A percentile compares a stretch with the other conserved stretches of the same genome.
Evolutionary conservation across 805 yeast genomes (phyloP).

Genomic region (Teunomyces barrocoloradensis): DNA sequence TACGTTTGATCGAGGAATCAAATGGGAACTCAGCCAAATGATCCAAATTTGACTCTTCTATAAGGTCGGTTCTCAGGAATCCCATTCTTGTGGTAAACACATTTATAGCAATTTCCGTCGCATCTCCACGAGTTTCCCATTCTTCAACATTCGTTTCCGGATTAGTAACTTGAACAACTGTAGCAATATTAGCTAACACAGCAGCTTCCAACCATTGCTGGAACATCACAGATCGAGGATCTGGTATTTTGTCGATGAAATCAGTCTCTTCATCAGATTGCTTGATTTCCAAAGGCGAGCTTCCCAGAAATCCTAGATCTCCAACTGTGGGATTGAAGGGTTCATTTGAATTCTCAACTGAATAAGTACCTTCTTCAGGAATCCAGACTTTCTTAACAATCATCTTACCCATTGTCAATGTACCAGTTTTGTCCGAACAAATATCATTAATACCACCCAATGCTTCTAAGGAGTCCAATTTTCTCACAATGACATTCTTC

Average conservation of each 20-base stretch:
- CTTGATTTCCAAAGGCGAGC: slow-evolving; percentile 27
- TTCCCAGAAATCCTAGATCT: slow-evolving; percentile 30
- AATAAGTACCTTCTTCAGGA: slow-evolving; percentile 32
- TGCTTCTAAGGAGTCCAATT: slow-evolving; percentile 37
- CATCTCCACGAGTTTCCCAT: slow-evolving; percentile 41
- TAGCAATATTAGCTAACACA: slow-evolving; percentile 40
- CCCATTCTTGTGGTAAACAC: slow-evolving; percentile 29
- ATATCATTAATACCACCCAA: slow-evolving; percentile 56
- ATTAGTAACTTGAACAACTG: slow-evolving; percentile 16
- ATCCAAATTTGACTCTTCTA: slow-evolving; percentile 11
- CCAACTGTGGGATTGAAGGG: slow-evolving; percentile 41
- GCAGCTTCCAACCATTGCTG: slow-evolving; percentile 31
- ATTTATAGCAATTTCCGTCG: slow-evolving; percentile 35
- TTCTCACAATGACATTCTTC: slow-evolving; percentile 36
- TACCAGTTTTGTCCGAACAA: slow-evolving; percentile 80
- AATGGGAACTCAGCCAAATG: slow-evolving; percentile 31
- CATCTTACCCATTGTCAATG: slow-evolving; percentile 39
- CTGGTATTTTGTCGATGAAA: slow-evolving; percentile 30
- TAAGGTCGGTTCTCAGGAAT: slow-evolving; percentile 18
- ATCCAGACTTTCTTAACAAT: slow-evolving; percentile 37
- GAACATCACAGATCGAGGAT: slow-evolving; percentile 19
- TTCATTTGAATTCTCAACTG: slow-evolving; percentile 31
- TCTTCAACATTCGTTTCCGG: slow-evolving; percentile 27
- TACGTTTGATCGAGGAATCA: slow-evolving; percentile 32
- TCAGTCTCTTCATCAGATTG: slow-evolving; percentile 36